Evolutionary conservation across 2,329 filamentous ascomycete species (phyloP).

Genomic region (Tolypocladium ophioglossoides): DNA sequence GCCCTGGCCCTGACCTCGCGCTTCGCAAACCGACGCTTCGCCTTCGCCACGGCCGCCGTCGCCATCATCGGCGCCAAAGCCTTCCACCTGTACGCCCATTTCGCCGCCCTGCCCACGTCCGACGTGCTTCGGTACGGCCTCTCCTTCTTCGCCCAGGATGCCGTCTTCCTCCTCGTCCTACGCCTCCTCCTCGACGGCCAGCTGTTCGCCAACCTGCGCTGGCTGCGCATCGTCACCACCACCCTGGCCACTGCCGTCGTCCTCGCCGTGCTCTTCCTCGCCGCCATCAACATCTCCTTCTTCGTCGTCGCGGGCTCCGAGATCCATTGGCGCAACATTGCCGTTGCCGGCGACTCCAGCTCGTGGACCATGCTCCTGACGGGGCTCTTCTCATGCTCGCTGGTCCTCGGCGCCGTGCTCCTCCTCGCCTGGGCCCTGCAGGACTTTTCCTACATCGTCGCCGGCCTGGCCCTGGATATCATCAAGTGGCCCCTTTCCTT

Average conservation of each 20-base stretch:
- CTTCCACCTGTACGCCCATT: slow-evolving; percentile 21
- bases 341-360: slow-evolving; percentile 12
- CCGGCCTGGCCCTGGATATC: slow-evolving; percentile 10
- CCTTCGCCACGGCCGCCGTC: slow-evolving; percentile 20
- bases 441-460: slow-evolving; percentile 10
- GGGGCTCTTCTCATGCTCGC: slow-evolving; percentile 11
- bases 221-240: slow-evolving; percentile 9
- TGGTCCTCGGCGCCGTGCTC: slow-evolving; percentile 5
- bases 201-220: slow-evolving; percentile 8
- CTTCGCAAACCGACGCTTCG: slow-evolving; percentile 17
- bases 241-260: slow-evolving; percentile 11
- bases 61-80: slow-evolving; percentile 19
- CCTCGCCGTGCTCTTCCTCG: slow-evolving; percentile 10
- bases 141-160: slow-evolving; percentile 25
- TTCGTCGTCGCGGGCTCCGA: slow-evolving; percentile 18
- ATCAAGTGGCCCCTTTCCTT: slow-evolving; percentile 8
- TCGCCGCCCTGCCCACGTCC: slow-evolving; percentile 16
- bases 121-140: slow-evolving; percentile 19
- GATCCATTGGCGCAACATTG: slow-evolving; percentile 18
- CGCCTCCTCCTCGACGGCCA: slow-evolving; percentile 17
- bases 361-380: slow-evolving; percentile 14
- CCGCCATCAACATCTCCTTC: slow-evolving; percentile 17
- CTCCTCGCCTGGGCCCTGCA: slow-evolving; percentile 10
- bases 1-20: slow-evolving; percentile 8
- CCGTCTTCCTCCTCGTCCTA: slow-evolving; percentile 18